Conservation (phyloP, 805 yeast genomes). For the Starmerella sirachaensis region DNA sequence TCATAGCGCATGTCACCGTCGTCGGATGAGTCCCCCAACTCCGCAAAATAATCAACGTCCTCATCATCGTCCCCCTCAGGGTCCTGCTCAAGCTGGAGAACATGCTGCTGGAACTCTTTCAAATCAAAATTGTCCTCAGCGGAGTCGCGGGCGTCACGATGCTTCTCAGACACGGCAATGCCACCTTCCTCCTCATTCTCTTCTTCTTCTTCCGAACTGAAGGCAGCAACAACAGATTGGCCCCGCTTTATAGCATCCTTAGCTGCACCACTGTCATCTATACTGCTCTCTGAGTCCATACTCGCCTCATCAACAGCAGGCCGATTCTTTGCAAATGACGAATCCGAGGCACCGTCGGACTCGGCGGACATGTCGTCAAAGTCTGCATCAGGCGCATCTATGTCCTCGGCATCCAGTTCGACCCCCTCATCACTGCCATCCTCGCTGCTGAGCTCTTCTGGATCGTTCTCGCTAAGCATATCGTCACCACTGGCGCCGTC, state of each 20-base stretch:
- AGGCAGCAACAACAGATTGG: slow-evolving; percentile 24
- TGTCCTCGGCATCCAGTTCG: not conserved
- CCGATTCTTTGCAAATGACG: too few relatives aligned
- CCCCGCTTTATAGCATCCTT: slow-evolving; percentile 16
- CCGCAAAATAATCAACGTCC: slow-evolving; percentile 36
- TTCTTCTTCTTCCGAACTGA: slow-evolving; percentile 24
- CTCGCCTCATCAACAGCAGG: slow-evolving; percentile 25
- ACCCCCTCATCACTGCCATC: slow-evolving; percentile 6
- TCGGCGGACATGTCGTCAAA: slow-evolving; percentile 8
- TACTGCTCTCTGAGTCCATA: slow-evolving; percentile 26
- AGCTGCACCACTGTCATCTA: slow-evolving; percentile 23
- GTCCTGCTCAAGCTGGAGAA: slow-evolving; percentile 47
- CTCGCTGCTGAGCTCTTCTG: slow-evolving; percentile 3
- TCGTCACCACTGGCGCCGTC: slow-evolving; percentile 16
- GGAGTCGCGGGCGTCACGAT: slow-evolving; percentile 36
- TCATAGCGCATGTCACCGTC: slow-evolving; percentile 28
- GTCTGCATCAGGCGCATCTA: slow-evolving; percentile 23
- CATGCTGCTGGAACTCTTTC: slow-evolving; percentile 69
- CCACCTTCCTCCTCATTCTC: slow-evolving; percentile 26
- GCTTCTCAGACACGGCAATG: slow-evolving; percentile 21
- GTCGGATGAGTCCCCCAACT: slow-evolving; percentile 39
- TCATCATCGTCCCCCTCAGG: slow-evolving; percentile 37
- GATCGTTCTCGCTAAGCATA: slow-evolving; percentile 1
- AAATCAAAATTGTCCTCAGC: slow-evolving; percentile 78
- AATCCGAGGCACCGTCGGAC: slow-evolving; percentile 2